phyloP scores from a whole-genome alignment of 352 stramenopile species.

The Globisporangium rhizosaccharum region DNA sequence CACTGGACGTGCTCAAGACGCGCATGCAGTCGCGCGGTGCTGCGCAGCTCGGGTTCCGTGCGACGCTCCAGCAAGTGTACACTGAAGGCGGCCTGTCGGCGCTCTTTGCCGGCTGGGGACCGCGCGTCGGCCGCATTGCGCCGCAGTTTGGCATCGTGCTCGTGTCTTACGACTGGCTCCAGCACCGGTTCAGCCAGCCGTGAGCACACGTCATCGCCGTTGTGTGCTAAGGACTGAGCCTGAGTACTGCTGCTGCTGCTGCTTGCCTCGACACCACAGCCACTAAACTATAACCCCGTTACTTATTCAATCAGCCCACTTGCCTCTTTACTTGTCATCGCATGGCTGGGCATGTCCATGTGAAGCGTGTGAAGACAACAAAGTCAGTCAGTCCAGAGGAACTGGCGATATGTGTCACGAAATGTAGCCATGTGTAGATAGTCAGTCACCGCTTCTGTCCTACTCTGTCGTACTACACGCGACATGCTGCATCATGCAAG shows the following conservation, averaged over 20 bases:
- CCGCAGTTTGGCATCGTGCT: slow-evolving; percentile 82
- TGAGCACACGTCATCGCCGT: background rate
- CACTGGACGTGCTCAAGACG: slow-evolving; percentile 74
- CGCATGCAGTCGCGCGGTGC: slow-evolving; percentile 70
- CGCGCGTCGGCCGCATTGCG: slow-evolving; percentile 66
- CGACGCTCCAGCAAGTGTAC: slow-evolving; percentile 50
- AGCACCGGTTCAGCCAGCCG: slow-evolving; percentile 41
- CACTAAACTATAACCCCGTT: background rate
- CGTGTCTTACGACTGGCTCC: slow-evolving; percentile 76
- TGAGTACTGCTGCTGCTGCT: too few species aligned
- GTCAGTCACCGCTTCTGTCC: too few species aligned
- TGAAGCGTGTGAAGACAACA: too few species aligned
- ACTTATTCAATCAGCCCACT: background rate
- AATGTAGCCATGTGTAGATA: too few species aligned
- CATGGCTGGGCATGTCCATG: too few species aligned
- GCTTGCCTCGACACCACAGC: background rate
- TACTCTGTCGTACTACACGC: background rate
- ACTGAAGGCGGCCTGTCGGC: slow-evolving; percentile 40
- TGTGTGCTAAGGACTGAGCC: too few species aligned
- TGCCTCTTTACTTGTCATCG: too few species aligned
- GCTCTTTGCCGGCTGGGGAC: slow-evolving; percentile 68
- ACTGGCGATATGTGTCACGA: background rate
- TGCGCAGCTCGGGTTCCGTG: slow-evolving; percentile 32
- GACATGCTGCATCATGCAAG: background rate
- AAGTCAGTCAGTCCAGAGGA: background rate